Percentiles rank a stretch among this genome's conserved stretches.
Evolutionary conservation across 768 basidiomycete genomes (phyloP).

Genomic region (Pseudohyphozyma bogoriensis): DNA sequence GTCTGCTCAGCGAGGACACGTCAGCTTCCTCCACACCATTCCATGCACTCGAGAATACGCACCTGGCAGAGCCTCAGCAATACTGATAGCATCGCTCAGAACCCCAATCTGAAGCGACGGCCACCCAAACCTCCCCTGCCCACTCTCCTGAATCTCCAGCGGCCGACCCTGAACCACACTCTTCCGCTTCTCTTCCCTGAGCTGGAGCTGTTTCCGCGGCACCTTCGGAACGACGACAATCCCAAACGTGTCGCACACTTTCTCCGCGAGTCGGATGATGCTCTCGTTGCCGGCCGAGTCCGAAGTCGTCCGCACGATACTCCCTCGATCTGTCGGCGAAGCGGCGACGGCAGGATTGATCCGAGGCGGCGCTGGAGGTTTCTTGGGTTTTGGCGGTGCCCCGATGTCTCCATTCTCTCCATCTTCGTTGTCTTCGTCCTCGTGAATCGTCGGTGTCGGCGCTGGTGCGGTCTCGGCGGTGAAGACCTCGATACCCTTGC

Average conservation of each 20-base stretch:
- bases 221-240: conserved; percentile 49
- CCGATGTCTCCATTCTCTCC: background rate
- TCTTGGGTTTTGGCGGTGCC: background rate
- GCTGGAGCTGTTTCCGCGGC: background rate
- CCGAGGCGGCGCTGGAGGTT: background rate
- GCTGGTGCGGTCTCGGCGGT: background rate
- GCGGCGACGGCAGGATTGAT: background rate
- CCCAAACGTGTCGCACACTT: conserved; percentile 69
- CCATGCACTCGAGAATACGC: background rate
- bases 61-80: conserved; percentile 88
- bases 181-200: conserved; percentile 10
- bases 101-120: conserved; percentile 87
- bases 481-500: conserved; percentile 12
- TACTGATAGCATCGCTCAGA: conserved; percentile 80
- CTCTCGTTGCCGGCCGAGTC: conserved; percentile 18
- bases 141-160: conserved; percentile 6
- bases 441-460: background rate
- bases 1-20: conserved; percentile 45
- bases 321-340: background rate
- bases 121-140: conserved; percentile 61
- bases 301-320: conserved; percentile 17
- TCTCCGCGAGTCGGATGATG: conserved; percentile 47
- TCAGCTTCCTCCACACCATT: background rate
- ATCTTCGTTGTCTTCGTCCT: too few species aligned
- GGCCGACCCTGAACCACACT: conserved; percentile 14